Evolutionary conservation across 1,284 basidiomycete species (phyloP).

Genomic region (Somion occarium): DNA sequence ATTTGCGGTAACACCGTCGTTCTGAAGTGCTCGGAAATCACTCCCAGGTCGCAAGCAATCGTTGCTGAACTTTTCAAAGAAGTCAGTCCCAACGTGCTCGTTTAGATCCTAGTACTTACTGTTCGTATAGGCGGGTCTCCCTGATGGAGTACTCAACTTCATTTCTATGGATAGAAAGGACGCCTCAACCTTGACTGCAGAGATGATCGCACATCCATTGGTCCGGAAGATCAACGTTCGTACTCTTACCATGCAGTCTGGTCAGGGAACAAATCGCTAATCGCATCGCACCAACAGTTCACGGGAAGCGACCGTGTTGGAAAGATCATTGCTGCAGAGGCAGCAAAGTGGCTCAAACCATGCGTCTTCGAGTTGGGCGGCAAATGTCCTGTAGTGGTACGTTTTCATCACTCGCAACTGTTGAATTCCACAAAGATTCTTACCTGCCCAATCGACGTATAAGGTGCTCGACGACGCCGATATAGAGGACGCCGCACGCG

Average conservation of each 20-base stretch:
- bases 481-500: conserved; percentile 1
- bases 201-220: conserved; percentile 51
- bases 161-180: conserved; percentile 47
- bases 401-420: not conserved
- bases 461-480: conserved; percentile 5
- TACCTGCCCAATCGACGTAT: not conserved
- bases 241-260: not conserved
- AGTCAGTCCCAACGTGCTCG: conserved; percentile 13
- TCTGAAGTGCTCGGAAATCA: conserved; percentile 54
- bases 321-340: conserved; percentile 63
- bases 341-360: conserved; percentile 69
- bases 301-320: conserved; percentile 70
- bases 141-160: conserved; percentile 56
- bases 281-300: conserved; percentile 37
- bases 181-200: conserved; percentile 40
- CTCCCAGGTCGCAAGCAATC: conserved; percentile 46
- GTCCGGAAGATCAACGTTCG: conserved; percentile 44
- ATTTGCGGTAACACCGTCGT: conserved; percentile 64
- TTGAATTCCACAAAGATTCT: not conserved
- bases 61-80: conserved; percentile 47
- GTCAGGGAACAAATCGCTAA: not conserved
- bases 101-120: not conserved
- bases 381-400: not conserved
- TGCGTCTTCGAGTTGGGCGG: conserved; percentile 71
- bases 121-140: conserved; percentile 47